Base-by-base conservation (phyloP, 495 filamentous ascomycete species). In the Friedmanniomyces simplex region DNA sequence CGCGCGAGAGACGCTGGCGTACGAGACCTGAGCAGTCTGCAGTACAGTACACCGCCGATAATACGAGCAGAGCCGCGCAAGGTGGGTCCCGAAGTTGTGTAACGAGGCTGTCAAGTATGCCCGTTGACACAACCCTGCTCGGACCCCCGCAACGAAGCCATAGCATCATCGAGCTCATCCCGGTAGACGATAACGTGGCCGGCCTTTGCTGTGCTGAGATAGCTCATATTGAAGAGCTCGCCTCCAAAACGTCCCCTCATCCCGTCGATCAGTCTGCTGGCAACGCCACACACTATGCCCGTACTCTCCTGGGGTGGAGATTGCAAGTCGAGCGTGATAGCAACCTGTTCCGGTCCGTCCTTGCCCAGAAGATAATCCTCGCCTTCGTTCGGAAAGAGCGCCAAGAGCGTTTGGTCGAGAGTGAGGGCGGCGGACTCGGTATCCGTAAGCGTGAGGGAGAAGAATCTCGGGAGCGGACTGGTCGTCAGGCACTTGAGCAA, bases 101-200 rank as follows among this genome's bases (percentile, higher is more conserved):
- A 10, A 3, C 3, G 28, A 32, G 10, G 4, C 28, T 32, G 28
- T 32, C 28, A 32, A 32, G 28, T 32, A 3, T 10, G 28, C 28
- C 28, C 28, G 28, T 32, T 32, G 28, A 32, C 28, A 32, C 10
- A 3, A 10, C 10, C 28, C 28, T 4, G 3, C 10, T 32, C 28
- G 28, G 10, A 32, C 10, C 28, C 28, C 3, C 28, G 28, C 28
- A 32, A 32, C 3, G 28, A 3, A 32, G 28, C 28, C 28, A 32
- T 32, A 43, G 41, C 41, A 43, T 78, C 77, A 24, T 74, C 73
- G 26, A 90, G 72, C 67, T 90, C 86, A 58, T 84, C 80, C 64
- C 83, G 78, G 0, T 79, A 79, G 55, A 98, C 80, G 61, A 98
- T 87, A 10, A 98, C 91, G 1, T 88, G 91, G 6, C 93, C 93